Base-by-base conservation (phyloP, 345 rosid species). In the Kandelia obovata region DNA sequence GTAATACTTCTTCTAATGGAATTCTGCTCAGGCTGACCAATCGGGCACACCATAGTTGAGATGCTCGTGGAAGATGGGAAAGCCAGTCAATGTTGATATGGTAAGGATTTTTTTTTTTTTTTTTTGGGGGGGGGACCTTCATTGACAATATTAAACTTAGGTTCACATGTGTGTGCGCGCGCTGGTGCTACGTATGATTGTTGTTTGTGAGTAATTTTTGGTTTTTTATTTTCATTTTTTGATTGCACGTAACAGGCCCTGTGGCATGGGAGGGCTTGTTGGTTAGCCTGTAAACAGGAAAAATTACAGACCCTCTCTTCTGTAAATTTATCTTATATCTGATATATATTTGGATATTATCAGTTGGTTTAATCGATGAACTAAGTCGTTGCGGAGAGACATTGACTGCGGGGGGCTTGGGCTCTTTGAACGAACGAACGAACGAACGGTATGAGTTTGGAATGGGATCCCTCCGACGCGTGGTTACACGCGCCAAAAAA, bases 21-120 rank as follows among this genome's bases (percentile, higher is more conserved):
- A 2, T 3, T 43, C 17, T 13, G 49, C 17, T 43, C 17, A 2
- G 96, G 90, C 94, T 69, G 94, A 89, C 78, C 87, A 80, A 66
- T 64, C 94, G 7, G 97, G 97, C 82, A 88, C 96, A 88, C 96
- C 6, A 35, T 89, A 69, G 89, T 89, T 2, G 96, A 89, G 71
- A 75, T 87, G 61, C 58, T 89, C n/a, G 88, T 66, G n/a, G 96
- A 88, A 79, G 97, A 89, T 46, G 83, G 89, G 62, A 88, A 88
- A 92, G 79, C 70, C 92, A 30, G 90, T 88, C 34, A 86, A 87
- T 58, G 79, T 88, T 27, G 97, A 86, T 77, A 80, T 65, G 58
- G 93, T 92, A 68, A 82, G 89, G 83, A 68, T 35, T 68, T 31
- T 59, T 53, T 53, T 7, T 21, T 21, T 21, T 21, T 21, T 21